Percentiles rank a stretch among this genome's conserved stretches.
Evolutionary conservation across 192 early-diverging fungal genomes (phyloP).

Genomic region (Coemansia sp.): DNA sequence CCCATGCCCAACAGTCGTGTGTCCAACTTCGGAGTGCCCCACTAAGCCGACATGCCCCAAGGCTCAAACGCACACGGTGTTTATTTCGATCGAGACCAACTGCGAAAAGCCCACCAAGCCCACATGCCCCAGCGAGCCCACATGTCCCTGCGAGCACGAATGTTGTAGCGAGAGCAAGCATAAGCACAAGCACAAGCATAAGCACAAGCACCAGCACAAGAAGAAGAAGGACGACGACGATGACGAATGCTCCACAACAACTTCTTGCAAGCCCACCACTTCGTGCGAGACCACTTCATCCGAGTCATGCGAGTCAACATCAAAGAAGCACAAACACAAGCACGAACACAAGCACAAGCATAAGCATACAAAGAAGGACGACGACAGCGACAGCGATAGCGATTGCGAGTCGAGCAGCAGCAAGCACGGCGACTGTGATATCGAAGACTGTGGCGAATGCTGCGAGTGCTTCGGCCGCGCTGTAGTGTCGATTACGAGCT

Average conservation of each 20-base stretch:
- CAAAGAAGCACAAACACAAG: slow-evolving; percentile 29
- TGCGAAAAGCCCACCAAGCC: slow-evolving; percentile 7
- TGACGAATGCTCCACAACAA: slow-evolving; percentile 11
- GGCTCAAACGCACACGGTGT: slow-evolving; percentile 33
- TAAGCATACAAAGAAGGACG: slow-evolving; percentile 17
- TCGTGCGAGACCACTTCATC: slow-evolving; percentile 9
- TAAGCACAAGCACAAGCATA: slow-evolving; percentile 23
- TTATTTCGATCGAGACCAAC: slow-evolving; percentile 45
- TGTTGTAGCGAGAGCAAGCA: slow-evolving; percentile 14
- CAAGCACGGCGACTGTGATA: slow-evolving; percentile 10
- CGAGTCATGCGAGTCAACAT: slow-evolving; percentile 13
- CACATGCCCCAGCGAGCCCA: slow-evolving; percentile 15
- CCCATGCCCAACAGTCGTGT: not conserved
- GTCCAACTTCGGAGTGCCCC: not conserved
- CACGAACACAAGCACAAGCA: slow-evolving; percentile 25
- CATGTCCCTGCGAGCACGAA: slow-evolving; percentile 9
- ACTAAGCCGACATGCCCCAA: not conserved
- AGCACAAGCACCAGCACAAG: slow-evolving; percentile 17
- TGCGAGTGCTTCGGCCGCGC: slow-evolving; percentile 43
- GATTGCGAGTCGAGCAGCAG: not conserved
- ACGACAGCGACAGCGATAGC: not conserved
- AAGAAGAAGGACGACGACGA: not conserved
- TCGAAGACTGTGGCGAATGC: slow-evolving; percentile 14
- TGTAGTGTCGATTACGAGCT: slow-evolving; percentile 29
- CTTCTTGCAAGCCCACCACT: not conserved